Evolutionary conservation across 768 basidiomycete species (phyloP).

Genomic region (Agrocybe praecox): DNA sequence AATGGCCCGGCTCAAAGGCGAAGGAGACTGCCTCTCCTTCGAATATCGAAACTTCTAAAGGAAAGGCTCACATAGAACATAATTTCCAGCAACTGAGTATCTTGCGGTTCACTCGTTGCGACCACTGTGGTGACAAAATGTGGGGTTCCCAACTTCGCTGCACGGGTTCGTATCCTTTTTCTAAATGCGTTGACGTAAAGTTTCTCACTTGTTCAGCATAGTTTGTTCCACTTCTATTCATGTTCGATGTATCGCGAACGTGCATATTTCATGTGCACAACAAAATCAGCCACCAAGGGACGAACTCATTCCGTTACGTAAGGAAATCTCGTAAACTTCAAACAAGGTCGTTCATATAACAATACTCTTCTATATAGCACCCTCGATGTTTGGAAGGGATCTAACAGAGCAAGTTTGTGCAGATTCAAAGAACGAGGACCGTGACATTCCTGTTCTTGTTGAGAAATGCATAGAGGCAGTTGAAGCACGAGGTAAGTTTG

Average conservation of each 20-base stretch:
- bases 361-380: slow-evolving; percentile 46
- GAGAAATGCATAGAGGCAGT: slow-evolving; percentile 97
- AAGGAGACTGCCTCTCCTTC: slow-evolving; percentile 44
- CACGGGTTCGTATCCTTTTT: slow-evolving; percentile 60
- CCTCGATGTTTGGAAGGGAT: slow-evolving; percentile 93
- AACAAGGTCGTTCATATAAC: slow-evolving; percentile 11
- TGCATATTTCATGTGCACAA: slow-evolving; percentile 68
- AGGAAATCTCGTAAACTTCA: slow-evolving; percentile 20
- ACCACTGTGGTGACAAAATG: slow-evolving; percentile 97
- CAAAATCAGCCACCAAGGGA: slow-evolving; percentile 34
- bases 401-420: slow-evolving; percentile 80
- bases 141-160: slow-evolving; percentile 98
- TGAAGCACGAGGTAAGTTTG: slow-evolving; percentile 72
- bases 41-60: slow-evolving; percentile 34
- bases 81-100: slow-evolving; percentile 89
- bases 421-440: slow-evolving; percentile 61
- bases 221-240: slow-evolving; percentile 88
- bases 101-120: slow-evolving; percentile 88
- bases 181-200: not conserved
- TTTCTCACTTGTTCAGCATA: slow-evolving; percentile 28
- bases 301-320: slow-evolving; percentile 41
- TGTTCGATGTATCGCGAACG: slow-evolving; percentile 76
- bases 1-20: slow-evolving; percentile 65
- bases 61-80: slow-evolving; percentile 59
- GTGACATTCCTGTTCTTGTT: slow-evolving; percentile 83